phyloP scores from a whole-genome alignment of 371 early-diverging fungal genomes.

The Choanephora cucurbitarum region DNA sequence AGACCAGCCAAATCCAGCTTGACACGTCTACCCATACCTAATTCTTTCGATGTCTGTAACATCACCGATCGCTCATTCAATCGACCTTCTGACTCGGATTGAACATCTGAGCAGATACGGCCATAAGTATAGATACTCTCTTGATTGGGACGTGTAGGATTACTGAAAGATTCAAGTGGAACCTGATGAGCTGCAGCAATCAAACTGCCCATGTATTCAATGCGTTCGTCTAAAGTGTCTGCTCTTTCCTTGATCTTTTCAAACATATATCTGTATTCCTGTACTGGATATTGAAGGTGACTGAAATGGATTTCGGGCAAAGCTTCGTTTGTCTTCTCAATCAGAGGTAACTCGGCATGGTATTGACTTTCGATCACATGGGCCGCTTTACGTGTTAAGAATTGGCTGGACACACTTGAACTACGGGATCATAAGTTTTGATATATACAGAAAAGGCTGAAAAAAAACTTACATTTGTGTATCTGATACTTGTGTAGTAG shows the following conservation, averaged over 20 bases:
- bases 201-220: slow-evolving; percentile 66
- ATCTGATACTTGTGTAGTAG: slow-evolving; percentile 2
- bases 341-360: slow-evolving; percentile 25
- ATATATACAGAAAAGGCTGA: no score
- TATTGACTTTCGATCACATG: slow-evolving; percentile 37
- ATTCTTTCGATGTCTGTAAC: slow-evolving; percentile 73
- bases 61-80: slow-evolving; percentile 71
- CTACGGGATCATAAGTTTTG: no score
- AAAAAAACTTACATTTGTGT: slow-evolving; percentile 27
- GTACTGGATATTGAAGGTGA: slow-evolving; percentile 50
- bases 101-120: slow-evolving; percentile 69
- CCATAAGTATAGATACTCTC: slow-evolving; percentile 49
- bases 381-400: slow-evolving; percentile 23
- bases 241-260: slow-evolving; percentile 77
- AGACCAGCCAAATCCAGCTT: slow-evolving; percentile 58
- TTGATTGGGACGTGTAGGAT: slow-evolving; percentile 66
- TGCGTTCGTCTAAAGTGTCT: slow-evolving; percentile 69
- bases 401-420: slow-evolving; percentile 11
- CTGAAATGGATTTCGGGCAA: slow-evolving; percentile 17
- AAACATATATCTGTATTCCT: slow-evolving; percentile 87
- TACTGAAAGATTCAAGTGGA: slow-evolving; percentile 43
- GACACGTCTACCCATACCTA: slow-evolving; percentile 76
- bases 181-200: slow-evolving; percentile 52
- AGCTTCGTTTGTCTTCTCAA: not conserved
- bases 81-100: slow-evolving; percentile 49